Evolutionary conservation across 2,329 filamentous ascomycete species (phyloP).

Genomic region (Exophiala sp.): DNA sequence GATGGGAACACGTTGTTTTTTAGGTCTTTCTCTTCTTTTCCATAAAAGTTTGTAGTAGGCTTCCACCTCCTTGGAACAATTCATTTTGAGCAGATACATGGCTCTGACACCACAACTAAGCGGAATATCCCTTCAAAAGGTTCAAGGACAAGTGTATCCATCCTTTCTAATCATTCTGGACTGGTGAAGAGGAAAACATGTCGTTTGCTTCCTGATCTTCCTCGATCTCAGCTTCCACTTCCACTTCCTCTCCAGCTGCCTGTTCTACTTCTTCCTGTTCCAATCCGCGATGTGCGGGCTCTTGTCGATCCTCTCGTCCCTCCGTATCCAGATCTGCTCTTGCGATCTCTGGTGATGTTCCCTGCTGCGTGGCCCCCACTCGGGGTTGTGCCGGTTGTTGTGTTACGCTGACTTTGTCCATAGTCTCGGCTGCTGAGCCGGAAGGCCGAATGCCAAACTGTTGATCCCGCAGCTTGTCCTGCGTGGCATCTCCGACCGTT

Average conservation of each 20-base stretch:
- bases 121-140: no score
- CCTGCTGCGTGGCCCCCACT: neutral
- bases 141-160: no score
- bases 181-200: constrained; percentile 24
- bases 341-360: neutral
- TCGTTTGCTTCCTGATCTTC: constrained; percentile 16
- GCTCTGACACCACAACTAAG: no score
- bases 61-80: no score
- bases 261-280: neutral
- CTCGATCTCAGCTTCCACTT: neutral
- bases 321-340: neutral
- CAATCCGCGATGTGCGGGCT: no score
- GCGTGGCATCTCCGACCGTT: neutral
- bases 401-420: no score
- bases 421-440: neutral
- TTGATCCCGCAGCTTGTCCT: neutral
- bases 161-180: constrained; percentile 16
- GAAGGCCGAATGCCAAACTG: neutral
- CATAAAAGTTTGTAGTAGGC: no score
- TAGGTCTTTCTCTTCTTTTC: no score
- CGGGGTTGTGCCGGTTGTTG: neutral
- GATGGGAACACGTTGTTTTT: no score
- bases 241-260: neutral
- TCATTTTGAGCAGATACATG: no score
- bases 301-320: neutral